Evolutionary conservation across 345 rosid species (phyloP).

Genomic region (Eutrema japonicum): DNA sequence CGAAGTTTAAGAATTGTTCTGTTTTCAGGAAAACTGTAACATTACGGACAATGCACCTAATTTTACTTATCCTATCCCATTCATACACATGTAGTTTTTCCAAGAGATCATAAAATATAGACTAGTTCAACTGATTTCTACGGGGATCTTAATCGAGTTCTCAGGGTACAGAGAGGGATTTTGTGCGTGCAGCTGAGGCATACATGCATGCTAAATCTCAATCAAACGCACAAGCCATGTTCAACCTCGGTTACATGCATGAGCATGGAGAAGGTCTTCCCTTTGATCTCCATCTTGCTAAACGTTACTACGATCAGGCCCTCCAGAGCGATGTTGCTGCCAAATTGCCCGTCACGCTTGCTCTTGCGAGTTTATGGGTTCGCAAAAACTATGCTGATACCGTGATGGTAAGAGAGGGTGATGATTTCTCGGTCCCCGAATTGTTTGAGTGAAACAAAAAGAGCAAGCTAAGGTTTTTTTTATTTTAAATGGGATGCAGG

Average conservation of each 20-base stretch:
- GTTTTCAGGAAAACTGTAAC: neutral
- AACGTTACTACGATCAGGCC: conserved; percentile 90
- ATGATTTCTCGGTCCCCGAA: neutral
- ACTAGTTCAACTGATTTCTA: neutral
- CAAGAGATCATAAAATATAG: neutral
- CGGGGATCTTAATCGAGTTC: conserved; percentile 8
- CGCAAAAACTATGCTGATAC: conserved; percentile 68
- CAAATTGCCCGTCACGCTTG: conserved; percentile 74
- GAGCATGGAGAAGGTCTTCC: conserved; percentile 93
- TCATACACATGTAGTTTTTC: neutral
- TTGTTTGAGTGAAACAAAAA: neutral
- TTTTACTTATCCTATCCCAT: neutral
- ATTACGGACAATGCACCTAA: neutral
- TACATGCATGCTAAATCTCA: conserved; percentile 91
- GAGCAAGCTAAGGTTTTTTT: neutral
- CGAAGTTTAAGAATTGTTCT: neutral
- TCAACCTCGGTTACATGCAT: conserved; percentile 97
- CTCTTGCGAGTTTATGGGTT: conserved; percentile 81
- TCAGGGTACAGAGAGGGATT: conserved; percentile 86
- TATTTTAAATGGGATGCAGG: conserved; percentile 43
- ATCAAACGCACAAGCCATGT: conserved; percentile 87
- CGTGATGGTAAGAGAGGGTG: conserved; percentile 54
- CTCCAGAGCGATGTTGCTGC: conserved; percentile 69
- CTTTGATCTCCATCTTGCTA: conserved; percentile 87
- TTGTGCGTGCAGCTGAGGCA: conserved; percentile 87